Base-by-base conservation (phyloP, 2,329 filamentous ascomycete species). In the Eutypella sp. region DNA sequence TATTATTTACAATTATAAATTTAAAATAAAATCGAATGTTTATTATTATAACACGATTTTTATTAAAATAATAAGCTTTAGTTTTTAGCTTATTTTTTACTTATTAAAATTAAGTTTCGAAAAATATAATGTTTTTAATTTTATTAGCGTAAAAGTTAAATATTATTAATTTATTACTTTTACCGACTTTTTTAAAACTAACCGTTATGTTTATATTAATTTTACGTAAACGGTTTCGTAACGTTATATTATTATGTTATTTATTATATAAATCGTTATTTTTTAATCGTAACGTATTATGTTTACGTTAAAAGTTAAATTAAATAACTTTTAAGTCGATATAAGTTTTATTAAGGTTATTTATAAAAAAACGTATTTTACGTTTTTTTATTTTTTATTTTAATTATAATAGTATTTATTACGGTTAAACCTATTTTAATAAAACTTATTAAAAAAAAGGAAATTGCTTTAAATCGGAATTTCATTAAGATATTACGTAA, bases 61-160 rank as follows among this genome's bases (percentile, higher is more conserved):
- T 42, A 47, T 27, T 23, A 23, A 29, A 22, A 43, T 31, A 31
- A 34, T 34, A 43, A 31, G 34, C 16, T 22, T 43, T 31, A 43
- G 16, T 31, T 36, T 29, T 33, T 20, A 31, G 15, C 20, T 31
- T 43, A 43, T 36, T 8, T 38, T 8, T 38, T 40, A 40, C 22
- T 19, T 40, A 5, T 19, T 40, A 40, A 40, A 19, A 40, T 23
- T 22, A 40, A 20, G 6, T 5, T 22, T 25, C 6, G 5, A 20
- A 23, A 40, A 19, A 40, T 19, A 34, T 34, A 34, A 5, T 29
- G 7, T 29, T 29, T 29, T 29, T 29, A 29, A 8, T 29, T 8
- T 29, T 29, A 29, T 29, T 29, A 29, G 13, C 13, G 7, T 29
- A 7, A n/a, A 9, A 34, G 11, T 8, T 9, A 34, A 34, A 34